Evolutionary conservation across 2,329 filamentous ascomycete species (phyloP), one percentile per base, ranked within the genome.

Genomic region (Colletotrichum caudatum): DNA sequence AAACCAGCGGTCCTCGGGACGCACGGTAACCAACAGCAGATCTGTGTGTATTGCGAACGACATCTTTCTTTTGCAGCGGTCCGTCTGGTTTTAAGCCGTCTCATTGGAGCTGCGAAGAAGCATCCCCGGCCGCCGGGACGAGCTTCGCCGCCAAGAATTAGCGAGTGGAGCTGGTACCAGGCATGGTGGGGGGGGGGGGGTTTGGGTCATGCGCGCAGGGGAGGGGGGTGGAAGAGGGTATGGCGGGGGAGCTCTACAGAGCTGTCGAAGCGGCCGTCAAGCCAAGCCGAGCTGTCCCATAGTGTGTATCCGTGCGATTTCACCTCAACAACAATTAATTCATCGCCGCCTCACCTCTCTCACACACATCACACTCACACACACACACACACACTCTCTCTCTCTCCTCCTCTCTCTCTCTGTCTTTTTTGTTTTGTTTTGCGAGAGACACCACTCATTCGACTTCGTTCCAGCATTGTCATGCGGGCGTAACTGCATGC

Each of bases 131-230:
- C 37, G 37, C 50, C 37, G 23, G 35, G 6, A 41, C 37, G 26
- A 46, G 58, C 50, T 54, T 35, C 4, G 61, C 61, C 61, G 37
- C 50, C 56, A 64, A 64, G 44, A 56, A 56, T 56, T 56, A 56
- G 61, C 61, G 51, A 56, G 61, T 54, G 61, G 61, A 35, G 61
- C 11, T 41, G 23, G 12, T 18, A n/a, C n/a, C n/a, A n/a, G 51
- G 20, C 50, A 64, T 33, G 50, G 50, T n/a, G n/a, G n/a, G n/a
- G n/a, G n/a, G 18, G 44, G 44, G 20, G 44, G 48, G 59, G 44
- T n/a, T 46, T 6, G 61, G 50, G 50, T 53, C 18, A 37, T 53
- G 35, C 37, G 48, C 46, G 18, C 18, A 9, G 4, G 46, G 46
- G 41, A n/a, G n/a, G n/a, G n/a, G n/a, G n/a, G n/a, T 20, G 41